Conservation (phyloP, 75 land plant genomes). For the Cunninghamia lanceolata region DNA sequence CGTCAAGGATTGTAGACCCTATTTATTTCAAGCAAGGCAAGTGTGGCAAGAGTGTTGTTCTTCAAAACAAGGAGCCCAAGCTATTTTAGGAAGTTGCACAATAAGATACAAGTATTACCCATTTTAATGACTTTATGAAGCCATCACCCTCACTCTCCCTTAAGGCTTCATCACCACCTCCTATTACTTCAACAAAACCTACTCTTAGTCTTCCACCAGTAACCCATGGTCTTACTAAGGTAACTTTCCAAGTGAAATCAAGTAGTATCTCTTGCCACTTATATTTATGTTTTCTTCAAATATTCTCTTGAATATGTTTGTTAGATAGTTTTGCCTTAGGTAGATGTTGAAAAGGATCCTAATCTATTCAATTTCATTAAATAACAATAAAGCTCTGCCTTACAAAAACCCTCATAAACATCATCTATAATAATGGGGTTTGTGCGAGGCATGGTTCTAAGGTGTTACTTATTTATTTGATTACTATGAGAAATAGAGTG, state of each 20-base stretch:
- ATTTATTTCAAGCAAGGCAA: not conserved
- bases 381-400: no score
- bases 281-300: not conserved
- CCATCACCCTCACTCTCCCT: not conserved
- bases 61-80: not conserved
- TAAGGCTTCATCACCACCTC: not conserved
- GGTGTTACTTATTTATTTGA: no score
- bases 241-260: not conserved
- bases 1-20: not conserved
- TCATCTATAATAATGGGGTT: no score
- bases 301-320: not conserved
- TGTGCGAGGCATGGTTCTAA: no score
- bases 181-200: no score
- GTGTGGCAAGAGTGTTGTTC: not conserved
- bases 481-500: no score
- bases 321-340: no score
- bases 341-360: no score
- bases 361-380: no score
- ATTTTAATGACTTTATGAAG: not conserved
- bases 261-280: not conserved
- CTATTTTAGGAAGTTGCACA: not conserved
- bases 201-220: no score
- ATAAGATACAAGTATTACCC: not conserved
- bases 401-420: no score
- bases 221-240: no score